Evolutionary conservation across 495 filamentous ascomycete genomes (phyloP).

Genomic region (Xylaria cubensis): DNA sequence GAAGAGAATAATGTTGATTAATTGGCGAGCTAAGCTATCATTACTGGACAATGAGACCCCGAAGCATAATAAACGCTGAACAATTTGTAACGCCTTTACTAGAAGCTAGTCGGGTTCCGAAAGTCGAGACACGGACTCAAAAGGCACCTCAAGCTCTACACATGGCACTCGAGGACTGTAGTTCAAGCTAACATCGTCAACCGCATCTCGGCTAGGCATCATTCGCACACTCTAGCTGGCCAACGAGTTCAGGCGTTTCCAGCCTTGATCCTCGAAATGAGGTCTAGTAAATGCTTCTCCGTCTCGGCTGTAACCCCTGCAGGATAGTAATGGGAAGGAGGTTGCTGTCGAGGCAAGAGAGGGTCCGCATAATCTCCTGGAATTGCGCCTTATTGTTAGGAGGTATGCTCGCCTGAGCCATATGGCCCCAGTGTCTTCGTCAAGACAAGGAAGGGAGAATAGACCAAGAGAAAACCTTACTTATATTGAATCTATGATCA

Average conservation of each 20-base stretch:
- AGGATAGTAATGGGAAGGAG: constrained; percentile 43
- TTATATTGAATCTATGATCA: constrained; percentile 49
- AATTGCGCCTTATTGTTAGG: not conserved
- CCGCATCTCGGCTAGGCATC: not conserved
- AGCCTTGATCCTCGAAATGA: constrained; percentile 43
- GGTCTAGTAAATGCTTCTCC: constrained; percentile 40
- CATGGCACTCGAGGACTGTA: not conserved
- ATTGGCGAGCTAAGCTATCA: not conserved
- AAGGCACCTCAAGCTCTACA: not conserved
- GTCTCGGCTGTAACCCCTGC: constrained; percentile 42
- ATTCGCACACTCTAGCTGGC: not conserved
- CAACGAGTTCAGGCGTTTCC: not conserved
- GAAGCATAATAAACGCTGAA: not conserved
- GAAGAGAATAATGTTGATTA: not conserved
- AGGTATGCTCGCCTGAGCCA: not conserved
- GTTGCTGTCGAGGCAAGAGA: constrained; percentile 41
- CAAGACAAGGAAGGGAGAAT: not conserved
- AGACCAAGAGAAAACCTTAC: constrained; percentile 36
- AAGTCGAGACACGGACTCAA: not conserved
- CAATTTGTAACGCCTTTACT: not conserved
- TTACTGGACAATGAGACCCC: not conserved
- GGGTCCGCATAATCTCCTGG: constrained; percentile 52
- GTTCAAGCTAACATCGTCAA: not conserved
- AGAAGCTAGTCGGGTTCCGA: not conserved
- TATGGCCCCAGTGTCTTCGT: not conserved